These are phyloP conservation scores for Acer campestre DNA, from an alignment of 345 rosid species.

Conservation along the genomic window DNA sequence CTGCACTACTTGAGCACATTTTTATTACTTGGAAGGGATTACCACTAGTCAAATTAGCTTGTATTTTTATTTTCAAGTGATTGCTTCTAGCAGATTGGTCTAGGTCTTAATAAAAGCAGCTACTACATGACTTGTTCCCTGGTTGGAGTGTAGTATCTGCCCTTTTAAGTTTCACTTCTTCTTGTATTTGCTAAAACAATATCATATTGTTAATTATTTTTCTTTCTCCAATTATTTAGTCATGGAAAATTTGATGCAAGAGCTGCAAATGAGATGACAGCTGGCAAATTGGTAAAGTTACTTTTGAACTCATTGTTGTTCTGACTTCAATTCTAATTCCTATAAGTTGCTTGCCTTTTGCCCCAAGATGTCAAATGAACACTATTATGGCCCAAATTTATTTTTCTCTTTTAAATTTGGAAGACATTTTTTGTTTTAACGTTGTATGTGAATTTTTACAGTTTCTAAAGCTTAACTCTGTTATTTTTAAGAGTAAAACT, in stretches of 20 bases:
- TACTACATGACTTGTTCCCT: constrained; percentile 36
- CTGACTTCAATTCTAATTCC: constrained; percentile 5
- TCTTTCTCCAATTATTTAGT: constrained; percentile 44
- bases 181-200: background rate
- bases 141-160: constrained; percentile 30
- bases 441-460: background rate
- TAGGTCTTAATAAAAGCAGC: constrained; percentile 38
- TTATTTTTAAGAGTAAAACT: no score
- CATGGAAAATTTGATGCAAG: constrained; percentile 47
- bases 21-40: constrained; percentile 43
- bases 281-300: constrained; percentile 51
- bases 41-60: constrained; percentile 42
- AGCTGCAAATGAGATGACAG: constrained; percentile 39
- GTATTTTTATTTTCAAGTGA: constrained; percentile 29
- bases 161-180: constrained; percentile 19
- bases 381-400: background rate
- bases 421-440: background rate
- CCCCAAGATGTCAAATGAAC: background rate
- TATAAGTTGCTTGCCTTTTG: background rate
- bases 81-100: constrained; percentile 35
- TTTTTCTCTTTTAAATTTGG: no score
- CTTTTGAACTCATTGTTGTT: constrained; percentile 8
- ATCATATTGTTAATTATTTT: constrained; percentile 13
- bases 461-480: background rate
- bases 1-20: constrained; percentile 84